These are phyloP conservation scores for Fonsecaea monophora DNA, from an alignment of 2,329 filamentous ascomycete species.

Conservation along the genomic window DNA sequence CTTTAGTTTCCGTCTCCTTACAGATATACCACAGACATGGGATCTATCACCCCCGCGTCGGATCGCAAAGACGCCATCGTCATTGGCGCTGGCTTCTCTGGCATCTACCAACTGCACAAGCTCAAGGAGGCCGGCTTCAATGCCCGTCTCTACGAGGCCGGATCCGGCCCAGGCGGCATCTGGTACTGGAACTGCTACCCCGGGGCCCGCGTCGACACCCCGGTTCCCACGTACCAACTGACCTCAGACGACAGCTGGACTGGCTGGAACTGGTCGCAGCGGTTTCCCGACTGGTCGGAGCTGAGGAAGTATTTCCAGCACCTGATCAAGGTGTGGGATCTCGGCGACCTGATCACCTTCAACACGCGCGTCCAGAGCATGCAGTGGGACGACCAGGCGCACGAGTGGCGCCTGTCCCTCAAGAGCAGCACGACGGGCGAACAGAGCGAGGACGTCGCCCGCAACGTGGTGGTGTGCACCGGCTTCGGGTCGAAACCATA, in stretches of 20 bases:
- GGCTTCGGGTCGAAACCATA: conserved; percentile 45
- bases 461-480: conserved; percentile 3
- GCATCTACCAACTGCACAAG: conserved; percentile 60
- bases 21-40: not conserved
- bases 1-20: not conserved
- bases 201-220: conserved; percentile 62
- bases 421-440: not conserved
- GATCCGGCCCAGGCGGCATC: conserved; percentile 52
- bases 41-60: not conserved
- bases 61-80: conserved; percentile 34
- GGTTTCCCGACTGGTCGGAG: conserved; percentile 27
- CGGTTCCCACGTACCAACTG: conserved; percentile 62
- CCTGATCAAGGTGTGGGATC: conserved; percentile 14
- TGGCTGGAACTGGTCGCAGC: conserved; percentile 53
- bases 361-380: conserved; percentile 9
- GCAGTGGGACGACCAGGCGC: conserved; percentile 12
- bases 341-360: conserved; percentile 2
- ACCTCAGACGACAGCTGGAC: conserved; percentile 51
- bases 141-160: conserved; percentile 60
- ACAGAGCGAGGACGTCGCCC: not conserved
- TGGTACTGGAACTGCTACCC: conserved; percentile 60
- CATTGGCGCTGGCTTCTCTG: conserved; percentile 46
- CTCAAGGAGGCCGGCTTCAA: conserved; percentile 59
- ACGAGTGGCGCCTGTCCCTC: conserved; percentile 10
- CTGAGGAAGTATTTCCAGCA: conserved; percentile 17